These are phyloP conservation scores for Panaeolus papilionaceus DNA, from an alignment of 768 basidiomycete species.

Conservation along the genomic window DNA sequence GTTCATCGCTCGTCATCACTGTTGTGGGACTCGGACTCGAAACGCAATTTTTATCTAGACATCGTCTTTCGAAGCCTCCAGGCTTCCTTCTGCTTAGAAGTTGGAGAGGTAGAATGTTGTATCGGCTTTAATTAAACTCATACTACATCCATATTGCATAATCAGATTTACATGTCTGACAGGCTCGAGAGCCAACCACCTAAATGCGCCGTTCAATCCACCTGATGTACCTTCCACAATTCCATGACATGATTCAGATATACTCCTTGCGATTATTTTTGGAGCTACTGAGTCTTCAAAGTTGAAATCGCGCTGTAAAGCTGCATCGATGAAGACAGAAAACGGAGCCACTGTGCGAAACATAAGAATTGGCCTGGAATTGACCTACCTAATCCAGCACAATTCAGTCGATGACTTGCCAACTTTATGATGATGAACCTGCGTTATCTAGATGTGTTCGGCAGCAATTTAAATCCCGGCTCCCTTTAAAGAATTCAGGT, in stretches of 20 bases:
- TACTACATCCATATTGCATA: neutral
- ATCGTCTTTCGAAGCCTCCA: too few species aligned
- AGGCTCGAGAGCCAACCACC: neutral
- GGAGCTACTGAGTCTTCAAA: neutral
- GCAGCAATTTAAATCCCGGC: constrained; percentile 11
- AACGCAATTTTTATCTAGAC: neutral
- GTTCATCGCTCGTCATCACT: too few species aligned
- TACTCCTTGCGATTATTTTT: neutral
- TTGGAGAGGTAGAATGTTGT: neutral
- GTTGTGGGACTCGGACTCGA: too few species aligned
- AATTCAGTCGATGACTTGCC: neutral
- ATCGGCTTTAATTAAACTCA: neutral
- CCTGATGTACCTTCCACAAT: neutral
- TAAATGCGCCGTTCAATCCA: neutral
- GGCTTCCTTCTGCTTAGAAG: neutral
- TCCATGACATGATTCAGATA: neutral
- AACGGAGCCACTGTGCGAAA: neutral
- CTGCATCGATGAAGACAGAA: neutral
- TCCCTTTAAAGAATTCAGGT: constrained; percentile 8
- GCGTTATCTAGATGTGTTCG: constrained; percentile 16
- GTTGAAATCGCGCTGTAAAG: too few species aligned
- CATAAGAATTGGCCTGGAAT: neutral
- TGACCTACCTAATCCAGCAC: neutral
- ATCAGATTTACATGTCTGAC: neutral
- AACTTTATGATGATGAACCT: neutral